A percentile compares a stretch with the other conserved stretches of the same genome.
phyloP scores from a whole-genome alignment of 345 rosid genomes.

The Eucalyptus caleyi region DNA sequence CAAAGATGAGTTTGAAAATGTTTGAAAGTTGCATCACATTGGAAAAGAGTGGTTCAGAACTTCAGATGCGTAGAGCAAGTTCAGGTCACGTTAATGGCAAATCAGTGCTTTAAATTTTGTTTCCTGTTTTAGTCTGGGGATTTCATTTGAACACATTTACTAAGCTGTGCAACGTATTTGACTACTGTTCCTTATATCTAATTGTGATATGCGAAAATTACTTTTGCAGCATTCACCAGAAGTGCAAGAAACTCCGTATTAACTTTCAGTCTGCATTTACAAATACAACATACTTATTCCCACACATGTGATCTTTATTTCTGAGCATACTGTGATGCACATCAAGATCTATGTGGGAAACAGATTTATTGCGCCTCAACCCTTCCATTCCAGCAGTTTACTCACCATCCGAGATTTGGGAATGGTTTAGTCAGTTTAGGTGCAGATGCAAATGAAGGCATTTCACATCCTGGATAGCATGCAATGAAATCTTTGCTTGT shows the following conservation, averaged over 20 bases:
- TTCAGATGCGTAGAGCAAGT: not conserved
- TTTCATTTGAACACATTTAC: not conserved
- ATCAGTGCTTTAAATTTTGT: not conserved
- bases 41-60: not conserved
- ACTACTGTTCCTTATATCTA: not conserved
- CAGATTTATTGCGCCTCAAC: not conserved
- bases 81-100: not conserved
- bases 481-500: not conserved
- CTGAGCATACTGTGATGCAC: not conserved
- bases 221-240: not conserved
- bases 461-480: not conserved
- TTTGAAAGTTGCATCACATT: not conserved
- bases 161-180: not conserved
- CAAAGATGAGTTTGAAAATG: not conserved
- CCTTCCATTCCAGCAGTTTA: not conserved
- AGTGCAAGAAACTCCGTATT: not conserved
- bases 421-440: not conserved
- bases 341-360: not conserved
- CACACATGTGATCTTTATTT: not conserved
- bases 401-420: not conserved
- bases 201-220: not conserved
- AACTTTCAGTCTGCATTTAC: not conserved
- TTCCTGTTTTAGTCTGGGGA: not conserved
- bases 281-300: not conserved
- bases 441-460: not conserved